A percentile compares a stretch with the other conserved stretches of the same genome.
Conservation (phyloP, 768 basidiomycete genomes). For the Agaricus bisporus region DNA sequence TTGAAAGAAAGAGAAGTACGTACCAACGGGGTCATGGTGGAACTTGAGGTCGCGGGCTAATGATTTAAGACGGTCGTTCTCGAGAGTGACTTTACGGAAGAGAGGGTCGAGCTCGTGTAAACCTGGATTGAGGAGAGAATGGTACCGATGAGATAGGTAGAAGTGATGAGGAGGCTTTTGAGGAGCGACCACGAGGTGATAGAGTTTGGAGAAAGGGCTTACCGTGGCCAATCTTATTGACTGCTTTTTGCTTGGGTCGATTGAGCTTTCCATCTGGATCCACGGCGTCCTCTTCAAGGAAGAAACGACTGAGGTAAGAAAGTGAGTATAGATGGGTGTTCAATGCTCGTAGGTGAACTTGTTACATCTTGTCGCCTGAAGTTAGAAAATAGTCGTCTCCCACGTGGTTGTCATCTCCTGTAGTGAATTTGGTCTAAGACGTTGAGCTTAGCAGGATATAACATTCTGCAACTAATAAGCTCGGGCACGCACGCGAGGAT, state of each 20-base stretch:
- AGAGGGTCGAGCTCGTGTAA: constrained; percentile 81
- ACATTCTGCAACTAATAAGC: not conserved
- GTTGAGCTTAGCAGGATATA: not conserved
- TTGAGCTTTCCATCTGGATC: constrained; percentile 63
- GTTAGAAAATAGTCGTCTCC: constrained; percentile 92
- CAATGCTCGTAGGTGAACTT: constrained; percentile 8
- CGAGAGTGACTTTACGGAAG: constrained; percentile 74
- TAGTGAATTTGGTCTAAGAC: constrained; percentile 85
- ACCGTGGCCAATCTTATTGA: constrained; percentile 97
- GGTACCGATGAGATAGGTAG: not conserved
- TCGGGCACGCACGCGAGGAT: constrained; percentile 60
- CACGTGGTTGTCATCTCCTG: constrained; percentile 67
- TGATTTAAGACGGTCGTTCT: constrained; percentile 64
- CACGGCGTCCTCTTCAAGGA: constrained; percentile 88
- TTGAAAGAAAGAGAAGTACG: constrained; percentile 15
- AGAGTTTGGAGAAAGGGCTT: constrained; percentile 10
- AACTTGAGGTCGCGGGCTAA: constrained; percentile 76
- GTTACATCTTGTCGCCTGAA: constrained; percentile 85
- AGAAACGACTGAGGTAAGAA: constrained; percentile 53
- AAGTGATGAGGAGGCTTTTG: constrained; percentile 1
- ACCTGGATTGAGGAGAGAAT: constrained; percentile 32
- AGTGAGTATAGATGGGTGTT: not conserved
- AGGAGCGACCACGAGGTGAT: constrained; percentile 3
- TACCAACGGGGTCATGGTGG: constrained; percentile 82
- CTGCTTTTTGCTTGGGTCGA: constrained; percentile 64